Evolutionary conservation across 1,284 basidiomycete genomes (phyloP).

Genomic region (Pisolithus thermaeus): DNA sequence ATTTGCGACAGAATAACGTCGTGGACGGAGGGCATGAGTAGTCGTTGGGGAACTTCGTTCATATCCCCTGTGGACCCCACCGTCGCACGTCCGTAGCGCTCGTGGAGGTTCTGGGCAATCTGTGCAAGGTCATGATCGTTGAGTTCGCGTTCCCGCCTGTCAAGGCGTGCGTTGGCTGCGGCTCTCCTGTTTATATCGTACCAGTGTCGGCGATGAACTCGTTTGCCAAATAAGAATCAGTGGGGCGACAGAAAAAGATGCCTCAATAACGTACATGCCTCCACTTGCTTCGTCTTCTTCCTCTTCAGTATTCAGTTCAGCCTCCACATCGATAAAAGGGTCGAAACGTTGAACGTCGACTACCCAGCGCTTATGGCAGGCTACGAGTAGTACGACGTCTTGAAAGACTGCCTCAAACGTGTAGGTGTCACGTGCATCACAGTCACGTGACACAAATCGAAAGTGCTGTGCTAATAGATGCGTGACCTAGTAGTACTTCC

Average conservation of each 20-base stretch:
- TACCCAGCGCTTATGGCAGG: slow-evolving; percentile 49
- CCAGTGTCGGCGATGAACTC: slow-evolving; percentile 81
- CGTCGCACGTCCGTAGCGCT: slow-evolving; percentile 70
- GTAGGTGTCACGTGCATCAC: no score
- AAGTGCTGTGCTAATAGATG: no score
- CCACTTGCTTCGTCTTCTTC: slow-evolving; percentile 87
- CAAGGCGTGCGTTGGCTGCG: slow-evolving; percentile 73
- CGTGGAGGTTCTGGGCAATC: slow-evolving; percentile 80
- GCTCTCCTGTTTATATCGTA: slow-evolving; percentile 54
- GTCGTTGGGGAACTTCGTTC: slow-evolving; percentile 92
- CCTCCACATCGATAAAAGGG: slow-evolving; percentile 93
- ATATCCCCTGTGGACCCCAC: slow-evolving; percentile 80
- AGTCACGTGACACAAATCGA: no score
- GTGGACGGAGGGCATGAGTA: slow-evolving; percentile 91
- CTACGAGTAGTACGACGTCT: no score
- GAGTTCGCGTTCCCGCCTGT: slow-evolving; percentile 69
- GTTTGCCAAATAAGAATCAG: slow-evolving; percentile 35
- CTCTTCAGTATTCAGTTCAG: slow-evolving; percentile 90
- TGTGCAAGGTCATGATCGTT: slow-evolving; percentile 83
- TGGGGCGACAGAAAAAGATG: neutral
- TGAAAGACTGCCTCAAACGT: no score
- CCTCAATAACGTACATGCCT: slow-evolving; percentile 51
- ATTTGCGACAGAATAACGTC: slow-evolving; percentile 97
- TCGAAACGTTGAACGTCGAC: slow-evolving; percentile 35
- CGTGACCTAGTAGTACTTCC: no score